Evolutionary conservation across 2,329 filamentous ascomycete species (phyloP), one percentile per base, ranked within the genome.

Genomic region (Diaporthe caulivora): DNA sequence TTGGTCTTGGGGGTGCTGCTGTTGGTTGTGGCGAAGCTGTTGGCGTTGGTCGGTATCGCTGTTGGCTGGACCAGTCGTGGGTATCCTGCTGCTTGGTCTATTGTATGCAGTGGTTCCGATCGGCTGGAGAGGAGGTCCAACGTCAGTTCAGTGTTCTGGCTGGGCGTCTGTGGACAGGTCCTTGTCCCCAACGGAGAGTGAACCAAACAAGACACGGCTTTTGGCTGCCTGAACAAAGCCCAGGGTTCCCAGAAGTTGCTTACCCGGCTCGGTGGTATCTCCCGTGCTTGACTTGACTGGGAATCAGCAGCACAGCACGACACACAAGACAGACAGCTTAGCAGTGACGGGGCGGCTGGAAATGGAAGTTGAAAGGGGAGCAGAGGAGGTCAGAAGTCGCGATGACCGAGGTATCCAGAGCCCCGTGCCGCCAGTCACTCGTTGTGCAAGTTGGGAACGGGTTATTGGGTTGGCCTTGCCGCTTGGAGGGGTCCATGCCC

Each of bases 401-500:
- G 68, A 60, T 69, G 68, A 29, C 42, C 44, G 62, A 51, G 31
- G 21, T 29, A 37, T 51, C 44, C 44, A 65, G 60, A 51, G n/a
- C 26, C 58, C 60, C 60, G 60, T 65, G 60, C 60, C 60, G 60
- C 44, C 62, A 49, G 44, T 65, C 62, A 37, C 42, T 49, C 60
- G 42, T 40, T 8, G 31, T 47, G 29, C 42, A 24, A 40, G 42
- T 65, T 65, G 60, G 60, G 11, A 21, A 37, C 26, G n/a, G n/a
- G n/a, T n/a, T n/a, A n/a, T n/a, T n/a, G 60, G 15, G 58, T n/a
- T 44, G 58, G 18, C 11, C 40, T 64, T 5, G 10, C 18, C 31
- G 62, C 44, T 51, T 44, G 60, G 60, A 65, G 60, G 60, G 60
- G 60, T 51, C 44, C 62, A 65, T 44, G 62, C 62, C 62, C 62